These are phyloP conservation scores for Monosporozyma aerobia DNA, from an alignment of 805 yeast genomes.

Conservation along the genomic window DNA sequence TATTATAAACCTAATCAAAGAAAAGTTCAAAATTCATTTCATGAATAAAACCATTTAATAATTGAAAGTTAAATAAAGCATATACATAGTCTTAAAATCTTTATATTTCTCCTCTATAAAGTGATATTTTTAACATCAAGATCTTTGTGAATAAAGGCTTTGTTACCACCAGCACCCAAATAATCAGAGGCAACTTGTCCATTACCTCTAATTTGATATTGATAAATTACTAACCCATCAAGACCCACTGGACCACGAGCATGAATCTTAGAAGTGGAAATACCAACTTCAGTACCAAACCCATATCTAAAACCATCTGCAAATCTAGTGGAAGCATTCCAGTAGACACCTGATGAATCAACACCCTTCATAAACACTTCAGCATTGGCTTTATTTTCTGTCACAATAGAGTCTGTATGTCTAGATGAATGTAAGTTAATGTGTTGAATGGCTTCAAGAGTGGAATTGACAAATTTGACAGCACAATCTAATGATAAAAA, in stretches of 20 bases:
- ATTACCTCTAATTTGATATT: conserved; percentile 81
- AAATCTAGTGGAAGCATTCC: conserved; percentile 95
- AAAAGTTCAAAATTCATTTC: neutral
- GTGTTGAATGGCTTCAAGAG: conserved; percentile 70
- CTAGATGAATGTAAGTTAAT: conserved; percentile 89
- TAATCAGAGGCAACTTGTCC: conserved; percentile 93
- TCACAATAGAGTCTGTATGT: conserved; percentile 89
- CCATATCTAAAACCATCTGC: conserved; percentile 99
- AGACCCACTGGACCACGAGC: conserved; percentile 98
- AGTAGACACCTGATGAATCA: conserved; percentile 93
- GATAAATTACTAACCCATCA: conserved; percentile 93
- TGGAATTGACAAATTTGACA: conserved; percentile 48
- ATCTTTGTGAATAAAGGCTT: conserved; percentile 66
- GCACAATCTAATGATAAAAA: conserved; percentile 79
- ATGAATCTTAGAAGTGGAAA: conserved; percentile 92
- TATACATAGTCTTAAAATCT: neutral
- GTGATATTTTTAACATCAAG: conserved; percentile 32
- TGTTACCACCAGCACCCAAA: conserved; percentile 83
- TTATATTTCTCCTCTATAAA: conserved; percentile 11
- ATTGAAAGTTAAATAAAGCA: neutral
- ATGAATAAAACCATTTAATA: neutral
- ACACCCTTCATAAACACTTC: conserved; percentile 71
- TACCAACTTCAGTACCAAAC: conserved; percentile 97
- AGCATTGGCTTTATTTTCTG: conserved; percentile 64
- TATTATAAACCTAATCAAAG: neutral